Percentiles rank a stretch among this genome's conserved stretches.
Evolutionary conservation across 768 basidiomycete species (phyloP).

Genomic region (Arthromyces matolae): DNA sequence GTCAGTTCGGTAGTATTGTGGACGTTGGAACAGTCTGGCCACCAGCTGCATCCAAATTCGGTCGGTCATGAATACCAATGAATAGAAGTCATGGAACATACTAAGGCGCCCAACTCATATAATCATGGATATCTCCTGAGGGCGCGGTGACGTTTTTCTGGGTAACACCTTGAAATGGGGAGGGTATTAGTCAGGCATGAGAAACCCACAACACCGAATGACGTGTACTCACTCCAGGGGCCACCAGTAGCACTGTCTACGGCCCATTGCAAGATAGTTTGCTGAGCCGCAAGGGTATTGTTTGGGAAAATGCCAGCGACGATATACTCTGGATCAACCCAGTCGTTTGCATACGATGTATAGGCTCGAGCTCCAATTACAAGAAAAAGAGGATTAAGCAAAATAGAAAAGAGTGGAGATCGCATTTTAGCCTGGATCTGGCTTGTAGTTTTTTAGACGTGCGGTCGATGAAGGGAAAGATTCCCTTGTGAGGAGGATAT

Average conservation of each 20-base stretch:
- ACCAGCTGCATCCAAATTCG: conserved; percentile 42
- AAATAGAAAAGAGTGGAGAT: conserved; percentile 26
- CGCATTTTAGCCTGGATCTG: conserved; percentile 22
- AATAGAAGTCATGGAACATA: conserved; percentile 26
- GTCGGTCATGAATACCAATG: not conserved
- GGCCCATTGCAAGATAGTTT: conserved; percentile 47
- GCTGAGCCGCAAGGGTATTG: conserved; percentile 42
- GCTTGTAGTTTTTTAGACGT: no score
- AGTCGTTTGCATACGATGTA: conserved; percentile 51
- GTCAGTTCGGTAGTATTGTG: conserved; percentile 57
- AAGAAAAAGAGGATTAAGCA: conserved; percentile 18
- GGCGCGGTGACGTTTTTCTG: conserved; percentile 45
- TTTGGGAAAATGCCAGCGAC: conserved; percentile 37
- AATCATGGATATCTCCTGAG: conserved; percentile 55
- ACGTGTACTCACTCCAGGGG: conserved; percentile 49
- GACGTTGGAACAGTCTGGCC: conserved; percentile 59
- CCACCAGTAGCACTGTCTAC: conserved; percentile 36
- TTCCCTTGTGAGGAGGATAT: no score
- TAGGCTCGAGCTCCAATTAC: conserved; percentile 19
- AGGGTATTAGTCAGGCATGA: no score
- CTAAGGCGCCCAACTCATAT: conserved; percentile 73
- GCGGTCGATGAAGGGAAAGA: no score
- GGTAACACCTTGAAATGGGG: conserved; percentile 56
- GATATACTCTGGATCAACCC: conserved; percentile 50
- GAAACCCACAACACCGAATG: no score